phyloP scores from a whole-genome alignment of 352 stramenopile species.

The Pythium rishiriense region DNA sequence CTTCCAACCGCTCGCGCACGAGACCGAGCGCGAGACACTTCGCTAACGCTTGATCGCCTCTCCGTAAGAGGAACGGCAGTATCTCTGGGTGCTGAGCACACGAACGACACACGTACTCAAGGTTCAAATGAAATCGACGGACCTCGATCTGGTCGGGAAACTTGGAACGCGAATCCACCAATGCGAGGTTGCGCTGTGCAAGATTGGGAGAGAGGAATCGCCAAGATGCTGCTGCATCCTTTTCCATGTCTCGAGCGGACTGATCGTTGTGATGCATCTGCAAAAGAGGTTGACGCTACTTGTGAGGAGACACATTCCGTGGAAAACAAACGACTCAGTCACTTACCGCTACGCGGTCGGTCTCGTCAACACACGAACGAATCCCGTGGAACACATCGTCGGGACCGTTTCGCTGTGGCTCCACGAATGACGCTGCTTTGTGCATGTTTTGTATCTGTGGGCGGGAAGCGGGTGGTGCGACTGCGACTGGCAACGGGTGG shows the following conservation, averaged over 20 bases:
- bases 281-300: background rate
- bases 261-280: slow-evolving; percentile 41
- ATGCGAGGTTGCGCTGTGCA: slow-evolving; percentile 47
- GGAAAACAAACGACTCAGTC: background rate
- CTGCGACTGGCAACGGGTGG: slow-evolving; percentile 62
- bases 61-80: slow-evolving; percentile 64
- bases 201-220: slow-evolving; percentile 65
- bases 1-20: slow-evolving; percentile 52
- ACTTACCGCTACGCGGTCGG: background rate
- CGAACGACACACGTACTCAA: slow-evolving; percentile 54
- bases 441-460: background rate
- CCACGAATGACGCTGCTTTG: slow-evolving; percentile 10
- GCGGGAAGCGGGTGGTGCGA: slow-evolving; percentile 30
- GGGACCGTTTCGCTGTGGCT: background rate
- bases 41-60: slow-evolving; percentile 43
- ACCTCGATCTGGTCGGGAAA: slow-evolving; percentile 40
- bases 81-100: slow-evolving; percentile 62
- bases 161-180: slow-evolving; percentile 8
- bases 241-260: slow-evolving; percentile 18
- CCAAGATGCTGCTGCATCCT: slow-evolving; percentile 49
- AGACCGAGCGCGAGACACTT: slow-evolving; percentile 56
- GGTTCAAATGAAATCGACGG: slow-evolving; percentile 71
- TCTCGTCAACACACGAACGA: background rate
- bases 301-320: background rate
- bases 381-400: background rate